Conservation (phyloP, 164 flowering plant species). For the Vitis rotundifolia region DNA sequence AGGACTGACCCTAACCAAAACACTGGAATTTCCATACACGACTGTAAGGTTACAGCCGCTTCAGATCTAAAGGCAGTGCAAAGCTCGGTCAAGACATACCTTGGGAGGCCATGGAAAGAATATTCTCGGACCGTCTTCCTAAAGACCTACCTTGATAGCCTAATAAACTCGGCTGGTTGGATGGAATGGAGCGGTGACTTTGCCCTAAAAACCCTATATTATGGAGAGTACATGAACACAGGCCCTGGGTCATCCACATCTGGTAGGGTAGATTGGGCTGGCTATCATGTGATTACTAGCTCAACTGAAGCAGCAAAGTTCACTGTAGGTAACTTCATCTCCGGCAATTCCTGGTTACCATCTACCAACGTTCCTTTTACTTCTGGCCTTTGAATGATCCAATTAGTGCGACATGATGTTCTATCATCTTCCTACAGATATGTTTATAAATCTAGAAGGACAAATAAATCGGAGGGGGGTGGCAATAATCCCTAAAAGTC, state of each 20-base stretch:
- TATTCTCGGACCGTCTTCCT: too few relatives aligned
- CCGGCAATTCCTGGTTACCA: slow-evolving; percentile 53
- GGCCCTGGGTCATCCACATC: slow-evolving; percentile 49
- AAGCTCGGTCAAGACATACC: too few relatives aligned
- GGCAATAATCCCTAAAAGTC: too few relatives aligned
- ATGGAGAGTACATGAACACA: slow-evolving; percentile 50
- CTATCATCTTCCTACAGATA: too few relatives aligned
- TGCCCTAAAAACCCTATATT: slow-evolving; percentile 28
- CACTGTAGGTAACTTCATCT: slow-evolving; percentile 46
- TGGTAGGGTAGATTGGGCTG: slow-evolving; percentile 43
- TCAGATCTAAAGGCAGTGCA: too few relatives aligned
- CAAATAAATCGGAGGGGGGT: too few relatives aligned
- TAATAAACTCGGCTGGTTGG: background rate
- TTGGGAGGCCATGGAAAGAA: too few relatives aligned
- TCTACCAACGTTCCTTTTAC: slow-evolving; percentile 46
- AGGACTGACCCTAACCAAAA: too few relatives aligned
- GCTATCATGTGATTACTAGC: slow-evolving; percentile 30
- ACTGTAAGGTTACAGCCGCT: too few relatives aligned
- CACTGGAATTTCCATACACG: too few relatives aligned
- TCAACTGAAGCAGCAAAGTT: slow-evolving; percentile 37
- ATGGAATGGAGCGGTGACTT: slow-evolving; percentile 22
- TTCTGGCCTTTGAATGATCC: slow-evolving; percentile 31
- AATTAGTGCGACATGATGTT: background rate
- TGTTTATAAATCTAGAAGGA: too few relatives aligned
- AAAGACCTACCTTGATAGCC: too few relatives aligned